Evolutionary conservation across 768 basidiomycete species (phyloP).

Genomic region (Mrakia blollopis): DNA sequence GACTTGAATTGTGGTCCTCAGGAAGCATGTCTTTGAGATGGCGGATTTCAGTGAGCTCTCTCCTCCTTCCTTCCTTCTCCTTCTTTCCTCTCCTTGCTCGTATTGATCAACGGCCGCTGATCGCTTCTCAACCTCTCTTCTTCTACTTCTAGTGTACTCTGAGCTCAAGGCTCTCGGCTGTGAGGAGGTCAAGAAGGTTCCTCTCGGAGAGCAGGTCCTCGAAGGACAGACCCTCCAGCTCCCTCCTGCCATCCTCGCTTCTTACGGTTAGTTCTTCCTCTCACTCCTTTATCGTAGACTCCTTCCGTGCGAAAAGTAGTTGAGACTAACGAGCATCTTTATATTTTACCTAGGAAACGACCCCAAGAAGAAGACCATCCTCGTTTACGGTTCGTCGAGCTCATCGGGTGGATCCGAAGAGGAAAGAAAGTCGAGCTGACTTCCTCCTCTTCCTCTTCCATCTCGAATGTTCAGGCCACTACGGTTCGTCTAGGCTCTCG

Average conservation of each 20-base stretch:
- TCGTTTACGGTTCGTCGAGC: conserved; percentile 62
- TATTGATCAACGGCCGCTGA: background rate
- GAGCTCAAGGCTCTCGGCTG: conserved; percentile 71
- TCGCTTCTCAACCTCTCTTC: background rate
- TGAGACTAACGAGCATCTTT: conserved; percentile 41
- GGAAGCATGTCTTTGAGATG: conserved; percentile 80
- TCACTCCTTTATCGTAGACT: background rate
- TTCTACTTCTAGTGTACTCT: conserved; percentile 48
- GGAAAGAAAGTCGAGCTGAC: background rate
- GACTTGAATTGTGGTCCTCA: conserved; percentile 38
- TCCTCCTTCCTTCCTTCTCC: background rate
- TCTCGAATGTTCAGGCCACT: conserved; percentile 21
- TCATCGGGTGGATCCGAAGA: background rate
- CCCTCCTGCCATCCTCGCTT: conserved; percentile 56
- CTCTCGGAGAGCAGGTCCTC: conserved; percentile 70
- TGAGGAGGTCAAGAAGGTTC: conserved; percentile 57
- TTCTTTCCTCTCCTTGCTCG: background rate
- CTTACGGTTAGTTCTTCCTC: background rate
- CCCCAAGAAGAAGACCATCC: conserved; percentile 83
- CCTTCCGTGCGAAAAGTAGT: too few relatives aligned
- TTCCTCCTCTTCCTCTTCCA: conserved; percentile 50
- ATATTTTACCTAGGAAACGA: conserved; percentile 77
- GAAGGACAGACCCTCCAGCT: conserved; percentile 67
- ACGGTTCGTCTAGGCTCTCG: background rate
- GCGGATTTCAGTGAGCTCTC: conserved; percentile 55